Evolutionary conservation across 140 eudicot genomes (phyloP).

Genomic region (Senecio squalidus): DNA sequence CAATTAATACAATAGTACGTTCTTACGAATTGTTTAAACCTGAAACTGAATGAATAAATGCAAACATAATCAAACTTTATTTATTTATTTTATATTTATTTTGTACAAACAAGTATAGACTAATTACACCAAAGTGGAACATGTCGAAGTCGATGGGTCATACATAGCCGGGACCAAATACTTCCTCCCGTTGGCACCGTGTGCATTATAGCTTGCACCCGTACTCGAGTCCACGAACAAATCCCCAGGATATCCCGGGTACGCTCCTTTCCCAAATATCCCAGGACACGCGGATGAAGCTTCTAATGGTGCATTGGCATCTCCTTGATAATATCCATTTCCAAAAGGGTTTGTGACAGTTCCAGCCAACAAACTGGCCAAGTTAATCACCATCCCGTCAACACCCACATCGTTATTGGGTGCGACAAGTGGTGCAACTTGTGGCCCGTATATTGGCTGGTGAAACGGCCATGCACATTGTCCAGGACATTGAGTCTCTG

Average conservation of each 20-base stretch:
- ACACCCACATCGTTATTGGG: slow-evolving; percentile 4
- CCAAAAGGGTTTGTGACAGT: neutral
- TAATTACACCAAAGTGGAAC: neutral
- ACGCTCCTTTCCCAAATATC: neutral
- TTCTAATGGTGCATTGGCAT: neutral
- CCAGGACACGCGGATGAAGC: neutral
- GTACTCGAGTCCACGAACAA: slow-evolving; percentile 1
- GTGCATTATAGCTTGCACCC: slow-evolving; percentile 1
- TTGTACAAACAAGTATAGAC: no score
- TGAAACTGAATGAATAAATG: no score
- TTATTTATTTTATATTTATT: neutral
- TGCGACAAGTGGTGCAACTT: neutral
- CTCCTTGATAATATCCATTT: neutral
- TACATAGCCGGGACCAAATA: slow-evolving; percentile 1
- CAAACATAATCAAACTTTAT: neutral
- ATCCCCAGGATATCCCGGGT: neutral
- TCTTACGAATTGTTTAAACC: no score
- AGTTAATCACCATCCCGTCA: neutral
- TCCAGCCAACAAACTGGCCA: neutral
- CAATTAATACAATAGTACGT: no score
- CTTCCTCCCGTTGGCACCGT: slow-evolving; percentile 6
- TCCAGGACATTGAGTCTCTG: slow-evolving; percentile 4
- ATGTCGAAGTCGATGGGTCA: slow-evolving; percentile 4
- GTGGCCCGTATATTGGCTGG: neutral
- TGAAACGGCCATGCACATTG: slow-evolving; percentile 7